Percentiles rank a stretch among this genome's conserved stretches.
These are phyloP conservation scores for Urtica urens DNA, from an alignment of 306 rosid genomes.

Conservation along the genomic window DNA sequence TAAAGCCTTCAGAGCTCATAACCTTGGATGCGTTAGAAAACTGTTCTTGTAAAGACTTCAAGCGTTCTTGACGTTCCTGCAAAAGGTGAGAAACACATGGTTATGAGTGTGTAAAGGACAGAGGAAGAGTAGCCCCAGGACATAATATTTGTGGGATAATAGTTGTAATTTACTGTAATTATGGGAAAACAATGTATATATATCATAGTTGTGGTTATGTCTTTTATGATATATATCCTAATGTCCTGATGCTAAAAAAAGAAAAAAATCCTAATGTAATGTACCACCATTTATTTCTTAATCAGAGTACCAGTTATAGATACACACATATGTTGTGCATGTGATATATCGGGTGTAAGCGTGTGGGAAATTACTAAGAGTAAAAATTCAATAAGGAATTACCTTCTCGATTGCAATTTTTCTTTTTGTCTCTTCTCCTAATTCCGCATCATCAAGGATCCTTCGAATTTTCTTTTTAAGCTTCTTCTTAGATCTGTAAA, in stretches of 20 bases:
- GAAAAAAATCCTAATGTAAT: no score
- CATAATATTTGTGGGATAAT: no score
- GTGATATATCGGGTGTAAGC: not conserved
- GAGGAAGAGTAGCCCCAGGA: no score
- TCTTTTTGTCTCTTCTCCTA: conserved; percentile 91
- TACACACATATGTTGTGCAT: not conserved
- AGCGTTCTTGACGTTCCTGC: conserved; percentile 94
- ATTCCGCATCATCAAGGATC: conserved; percentile 92
- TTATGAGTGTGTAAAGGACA: conserved; percentile 1
- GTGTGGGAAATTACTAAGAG: not conserved
- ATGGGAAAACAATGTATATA: no score
- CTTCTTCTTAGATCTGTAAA: conserved; percentile 60
- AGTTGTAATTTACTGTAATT: no score
- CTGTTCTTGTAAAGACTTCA: conserved; percentile 67
- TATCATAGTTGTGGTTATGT: no score
- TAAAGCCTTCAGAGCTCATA: conserved; percentile 41
- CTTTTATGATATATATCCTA: no score
- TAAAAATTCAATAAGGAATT: not conserved
- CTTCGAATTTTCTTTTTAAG: conserved; percentile 75
- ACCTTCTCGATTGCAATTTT: conserved; percentile 98
- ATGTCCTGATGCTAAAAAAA: no score
- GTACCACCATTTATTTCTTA: no score
- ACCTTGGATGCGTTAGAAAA: conserved; percentile 59
- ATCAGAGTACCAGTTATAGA: not conserved
- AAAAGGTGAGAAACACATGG: conserved; percentile 14